Base-by-base conservation (phyloP, 495 filamentous ascomycete genomes). In the Lophiostoma macrostomum region DNA sequence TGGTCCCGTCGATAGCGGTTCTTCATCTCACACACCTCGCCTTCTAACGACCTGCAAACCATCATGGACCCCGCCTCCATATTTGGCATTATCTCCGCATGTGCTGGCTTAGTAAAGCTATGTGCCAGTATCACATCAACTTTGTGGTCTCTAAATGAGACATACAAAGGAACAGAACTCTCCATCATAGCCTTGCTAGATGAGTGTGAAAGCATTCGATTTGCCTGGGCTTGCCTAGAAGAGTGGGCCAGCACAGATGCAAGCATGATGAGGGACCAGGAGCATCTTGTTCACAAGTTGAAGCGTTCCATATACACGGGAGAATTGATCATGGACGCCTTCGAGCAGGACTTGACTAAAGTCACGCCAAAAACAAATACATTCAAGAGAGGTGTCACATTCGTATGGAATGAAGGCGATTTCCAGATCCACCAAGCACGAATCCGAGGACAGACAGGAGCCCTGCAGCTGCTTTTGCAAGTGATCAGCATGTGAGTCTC, bases 371-470 rank as follows among this genome's bases (percentile, higher is more conserved):
- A 36, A 14, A 6, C 19, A 16, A 23, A n/a, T 19, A 2, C 3
- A 7, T 34, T 42, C 34, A 16, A 20, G 34, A 23, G 54, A n/a
- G 7, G 38, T 22, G n/a, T 12, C 6, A 38, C 8, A 7, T 4
- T 58, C 12, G 6, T 50, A 44, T 32, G 67, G 66, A 12, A 69
- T 62, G 46, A 76, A 72, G n/a, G 69, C 66, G 2, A 64, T 50
- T 32, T 62, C 56, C 58, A 72, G 69, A 0, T 74, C 64, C 47
- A 68, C 69, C 19, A 73, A 56, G 28, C 80, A 72, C 7, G 74
- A 60, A 34, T 71, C 57, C 0, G 71, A 49, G 8, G 72, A 61
- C 20, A 70, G 64, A 11, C 58, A 56, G 1, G 64, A 60, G 24
- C 69, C 54, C 8, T 67, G 23, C 7, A 28, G 19, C 27, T 58